A percentile compares a stretch with the other conserved stretches of the same genome.
Conservation (phyloP, 78 protist species). For the Mastigamoeba balamuthi region DNA sequence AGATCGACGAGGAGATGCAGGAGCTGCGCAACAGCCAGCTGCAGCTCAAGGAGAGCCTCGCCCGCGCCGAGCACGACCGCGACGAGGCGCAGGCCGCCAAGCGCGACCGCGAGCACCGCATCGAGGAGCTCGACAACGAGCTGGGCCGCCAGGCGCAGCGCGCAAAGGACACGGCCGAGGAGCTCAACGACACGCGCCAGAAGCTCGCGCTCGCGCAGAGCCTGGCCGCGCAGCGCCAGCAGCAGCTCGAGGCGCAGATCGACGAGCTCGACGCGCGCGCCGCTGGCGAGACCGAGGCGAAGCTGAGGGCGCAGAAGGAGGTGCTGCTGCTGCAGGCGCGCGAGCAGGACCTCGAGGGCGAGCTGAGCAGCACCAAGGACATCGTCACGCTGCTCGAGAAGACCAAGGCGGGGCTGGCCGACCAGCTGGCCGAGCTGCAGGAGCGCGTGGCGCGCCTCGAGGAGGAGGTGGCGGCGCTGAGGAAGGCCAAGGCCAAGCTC, state of each 20-base stretch:
- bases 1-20: slow-evolving; percentile 55
- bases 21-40: too few relatives aligned
- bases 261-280: slow-evolving; percentile 32
- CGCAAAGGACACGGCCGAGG: slow-evolving; percentile 27
- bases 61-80: slow-evolving; percentile 27
- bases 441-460: slow-evolving; percentile 21
- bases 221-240: slow-evolving; percentile 23
- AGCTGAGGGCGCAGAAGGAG: slow-evolving; percentile 20
- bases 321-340: background rate
- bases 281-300: slow-evolving; percentile 24
- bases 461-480: slow-evolving; percentile 21
- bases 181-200: slow-evolving; percentile 14
- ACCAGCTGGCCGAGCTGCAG: slow-evolving; percentile 37
- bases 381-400: background rate
- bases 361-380: slow-evolving; percentile 29
- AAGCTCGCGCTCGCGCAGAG: slow-evolving; percentile 27
- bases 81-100: slow-evolving; percentile 11
- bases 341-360: slow-evolving; percentile 59
- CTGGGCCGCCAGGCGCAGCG: slow-evolving; percentile 1
- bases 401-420: background rate
- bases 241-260: slow-evolving; percentile 19
- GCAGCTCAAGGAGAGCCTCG: too few relatives aligned
- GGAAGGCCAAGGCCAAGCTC: slow-evolving; percentile 35
- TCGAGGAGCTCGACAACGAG: too few relatives aligned
- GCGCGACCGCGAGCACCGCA: too few relatives aligned